These are phyloP conservation scores for Combretum micranthum DNA, from an alignment of 345 rosid species.

Conservation along the genomic window DNA sequence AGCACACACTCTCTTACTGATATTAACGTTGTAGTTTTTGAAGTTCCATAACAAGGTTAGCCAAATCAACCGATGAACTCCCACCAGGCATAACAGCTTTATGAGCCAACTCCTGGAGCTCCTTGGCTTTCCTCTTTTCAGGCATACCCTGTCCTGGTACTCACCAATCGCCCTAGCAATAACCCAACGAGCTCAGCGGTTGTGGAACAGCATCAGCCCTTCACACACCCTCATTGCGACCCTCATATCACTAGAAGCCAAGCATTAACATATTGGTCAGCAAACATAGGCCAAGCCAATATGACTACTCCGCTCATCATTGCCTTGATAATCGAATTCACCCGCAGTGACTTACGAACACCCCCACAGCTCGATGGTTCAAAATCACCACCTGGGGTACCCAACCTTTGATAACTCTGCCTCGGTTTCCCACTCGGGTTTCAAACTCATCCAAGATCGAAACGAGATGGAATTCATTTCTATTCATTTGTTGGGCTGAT, in stretches of 20 bases:
- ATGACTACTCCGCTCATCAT: constrained; percentile 37
- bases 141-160: neutral
- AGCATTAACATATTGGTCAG: constrained; percentile 52
- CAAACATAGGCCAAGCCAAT: constrained; percentile 72
- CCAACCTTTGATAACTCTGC: constrained; percentile 46
- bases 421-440: constrained; percentile 32
- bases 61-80: constrained; percentile 31
- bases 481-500: constrained; percentile 10
- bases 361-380: constrained; percentile 47
- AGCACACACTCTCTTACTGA: no score
- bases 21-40: neutral
- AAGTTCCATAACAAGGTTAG: constrained; percentile 27
- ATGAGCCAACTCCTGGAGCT: constrained; percentile 22
- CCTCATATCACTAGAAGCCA: constrained; percentile 43
- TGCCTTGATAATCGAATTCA: constrained; percentile 73
- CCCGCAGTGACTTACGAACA: constrained; percentile 66
- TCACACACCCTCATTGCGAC: constrained; percentile 40
- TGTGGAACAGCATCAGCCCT: constrained; percentile 48
- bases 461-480: constrained; percentile 9
- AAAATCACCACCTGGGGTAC: constrained; percentile 46
- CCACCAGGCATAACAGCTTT: constrained; percentile 39
- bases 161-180: constrained; percentile 21
- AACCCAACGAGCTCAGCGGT: constrained; percentile 26
- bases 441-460: constrained; percentile 40
- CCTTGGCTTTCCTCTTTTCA: constrained; percentile 20